Conservation (phyloP, 2,329 filamentous ascomycete genomes). For the Decorospora gaudefroyi region DNA sequence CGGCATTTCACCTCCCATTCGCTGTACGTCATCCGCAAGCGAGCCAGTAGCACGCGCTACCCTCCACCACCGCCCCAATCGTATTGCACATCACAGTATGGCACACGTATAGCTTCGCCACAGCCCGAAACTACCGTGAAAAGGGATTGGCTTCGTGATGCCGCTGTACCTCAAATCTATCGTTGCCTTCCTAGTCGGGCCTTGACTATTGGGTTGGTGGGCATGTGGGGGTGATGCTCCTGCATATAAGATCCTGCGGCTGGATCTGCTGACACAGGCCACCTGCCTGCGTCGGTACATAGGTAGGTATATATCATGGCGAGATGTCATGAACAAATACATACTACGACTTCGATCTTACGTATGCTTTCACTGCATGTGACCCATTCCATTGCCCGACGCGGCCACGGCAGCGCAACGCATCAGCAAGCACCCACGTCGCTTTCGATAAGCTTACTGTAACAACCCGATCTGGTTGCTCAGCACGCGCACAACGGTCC, state of each 20-base stretch:
- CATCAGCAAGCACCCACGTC: slow-evolving; percentile 17
- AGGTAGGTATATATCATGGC: slow-evolving; percentile 8
- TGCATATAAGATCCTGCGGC: slow-evolving; percentile 24
- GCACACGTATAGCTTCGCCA: slow-evolving; percentile 16
- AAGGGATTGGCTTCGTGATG: slow-evolving; percentile 17
- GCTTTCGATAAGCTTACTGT: slow-evolving; percentile 31
- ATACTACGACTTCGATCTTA: not conserved
- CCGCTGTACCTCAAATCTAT: slow-evolving; percentile 14
- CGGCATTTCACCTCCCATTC: slow-evolving; percentile 29
- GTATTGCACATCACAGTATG: slow-evolving; percentile 27
- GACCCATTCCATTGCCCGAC: not conserved
- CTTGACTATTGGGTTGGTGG: slow-evolving; percentile 24
- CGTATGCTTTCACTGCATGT: not conserved
- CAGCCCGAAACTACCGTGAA: slow-evolving; percentile 13
- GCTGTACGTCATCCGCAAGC: slow-evolving; percentile 31
- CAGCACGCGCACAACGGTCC: slow-evolving; percentile 15
- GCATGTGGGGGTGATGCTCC: slow-evolving; percentile 20
- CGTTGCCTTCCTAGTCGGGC: slow-evolving; percentile 15
- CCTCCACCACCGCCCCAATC: slow-evolving; percentile 32
- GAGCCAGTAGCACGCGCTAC: slow-evolving; percentile 35
- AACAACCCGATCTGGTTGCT: slow-evolving; percentile 14
- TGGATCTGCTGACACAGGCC: slow-evolving; percentile 30
- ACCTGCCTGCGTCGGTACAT: slow-evolving; percentile 30
- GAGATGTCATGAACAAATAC: not conserved
- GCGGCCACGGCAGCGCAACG: not conserved